A percentile compares a stretch with the other conserved stretches of the same genome.
Conservation (phyloP, 352 stramenopile genomes). For the Phytopythium boreale region DNA sequence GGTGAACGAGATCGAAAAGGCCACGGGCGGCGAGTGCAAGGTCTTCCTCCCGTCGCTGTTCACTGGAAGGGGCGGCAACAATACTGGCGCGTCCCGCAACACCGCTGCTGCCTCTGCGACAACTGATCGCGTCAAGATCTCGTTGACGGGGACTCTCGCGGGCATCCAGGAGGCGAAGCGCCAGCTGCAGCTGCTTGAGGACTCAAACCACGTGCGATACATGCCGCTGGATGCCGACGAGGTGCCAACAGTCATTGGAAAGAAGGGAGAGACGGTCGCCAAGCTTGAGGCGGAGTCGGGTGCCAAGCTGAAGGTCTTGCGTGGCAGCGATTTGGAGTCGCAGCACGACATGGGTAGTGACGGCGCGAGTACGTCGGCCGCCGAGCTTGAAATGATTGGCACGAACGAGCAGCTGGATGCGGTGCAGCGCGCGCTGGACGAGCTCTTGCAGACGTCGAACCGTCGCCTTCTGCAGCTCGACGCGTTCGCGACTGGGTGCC, state of each 20-base stretch:
- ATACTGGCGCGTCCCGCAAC: neutral
- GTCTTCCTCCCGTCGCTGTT: constrained; percentile 40
- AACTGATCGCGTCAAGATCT: constrained; percentile 60
- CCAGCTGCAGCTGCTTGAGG: constrained; percentile 54
- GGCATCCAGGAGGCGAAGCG: constrained; percentile 62
- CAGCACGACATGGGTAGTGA: constrained; percentile 10
- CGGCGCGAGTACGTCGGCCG: constrained; percentile 18
- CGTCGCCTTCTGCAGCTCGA: constrained; percentile 75
- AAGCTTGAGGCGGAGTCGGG: constrained; percentile 64
- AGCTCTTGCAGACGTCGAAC: constrained; percentile 72
- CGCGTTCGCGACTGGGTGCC: constrained; percentile 59
- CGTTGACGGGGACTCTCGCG: constrained; percentile 52
- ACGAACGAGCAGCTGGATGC: constrained; percentile 58
- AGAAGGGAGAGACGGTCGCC: constrained; percentile 76
- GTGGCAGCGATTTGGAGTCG: constrained; percentile 25
- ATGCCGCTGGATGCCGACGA: constrained; percentile 73
- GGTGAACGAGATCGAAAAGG: constrained; percentile 60
- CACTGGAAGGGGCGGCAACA: constrained; percentile 3
- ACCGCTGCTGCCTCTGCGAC: neutral
- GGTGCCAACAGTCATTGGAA: constrained; percentile 71
- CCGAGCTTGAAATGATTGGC: constrained; percentile 73
- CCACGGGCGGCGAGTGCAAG: constrained; percentile 44
- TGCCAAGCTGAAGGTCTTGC: constrained; percentile 55
- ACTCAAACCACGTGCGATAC: constrained; percentile 61
- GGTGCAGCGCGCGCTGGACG: constrained; percentile 49